A percentile compares a stretch with the other conserved stretches of the same genome.
These are phyloP conservation scores for Pachysandra terminalis DNA, from an alignment of 164 flowering plant species.

Conservation along the genomic window DNA sequence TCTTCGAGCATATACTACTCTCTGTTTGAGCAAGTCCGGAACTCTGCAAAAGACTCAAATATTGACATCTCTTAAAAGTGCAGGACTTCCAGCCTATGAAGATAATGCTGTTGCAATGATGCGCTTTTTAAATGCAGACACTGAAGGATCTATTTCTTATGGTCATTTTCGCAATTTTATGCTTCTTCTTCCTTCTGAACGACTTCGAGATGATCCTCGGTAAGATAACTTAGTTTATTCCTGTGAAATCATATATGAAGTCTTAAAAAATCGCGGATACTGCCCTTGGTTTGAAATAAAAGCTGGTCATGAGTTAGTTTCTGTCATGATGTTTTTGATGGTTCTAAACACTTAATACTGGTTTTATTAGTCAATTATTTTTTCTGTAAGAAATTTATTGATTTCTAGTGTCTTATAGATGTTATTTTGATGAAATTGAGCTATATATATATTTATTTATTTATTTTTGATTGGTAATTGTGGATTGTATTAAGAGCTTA, in stretches of 20 bases:
- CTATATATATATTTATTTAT: no score
- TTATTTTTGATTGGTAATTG: no score
- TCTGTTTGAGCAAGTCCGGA: slow-evolving; percentile 95
- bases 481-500: no score
- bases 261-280: not conserved
- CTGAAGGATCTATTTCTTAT: slow-evolving; percentile 89
- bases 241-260: not conserved
- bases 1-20: slow-evolving; percentile 92
- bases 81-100: slow-evolving; percentile 95
- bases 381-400: no score
- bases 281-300: not conserved
- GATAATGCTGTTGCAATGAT: slow-evolving; percentile 97
- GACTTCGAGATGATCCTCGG: slow-evolving; percentile 97
- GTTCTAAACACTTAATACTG: no score
- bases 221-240: slow-evolving; percentile 27
- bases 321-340: no score
- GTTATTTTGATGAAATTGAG: no score
- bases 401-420: no score
- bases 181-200: slow-evolving; percentile 92
- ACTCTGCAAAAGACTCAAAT: slow-evolving; percentile 90
- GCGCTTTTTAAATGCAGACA: slow-evolving; percentile 88
- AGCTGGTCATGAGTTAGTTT: no score
- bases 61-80: slow-evolving; percentile 76
- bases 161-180: slow-evolving; percentile 96
- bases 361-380: no score